Base-by-base conservation (phyloP, 164 flowering plant genomes). In the Chimonanthus praecox region DNA sequence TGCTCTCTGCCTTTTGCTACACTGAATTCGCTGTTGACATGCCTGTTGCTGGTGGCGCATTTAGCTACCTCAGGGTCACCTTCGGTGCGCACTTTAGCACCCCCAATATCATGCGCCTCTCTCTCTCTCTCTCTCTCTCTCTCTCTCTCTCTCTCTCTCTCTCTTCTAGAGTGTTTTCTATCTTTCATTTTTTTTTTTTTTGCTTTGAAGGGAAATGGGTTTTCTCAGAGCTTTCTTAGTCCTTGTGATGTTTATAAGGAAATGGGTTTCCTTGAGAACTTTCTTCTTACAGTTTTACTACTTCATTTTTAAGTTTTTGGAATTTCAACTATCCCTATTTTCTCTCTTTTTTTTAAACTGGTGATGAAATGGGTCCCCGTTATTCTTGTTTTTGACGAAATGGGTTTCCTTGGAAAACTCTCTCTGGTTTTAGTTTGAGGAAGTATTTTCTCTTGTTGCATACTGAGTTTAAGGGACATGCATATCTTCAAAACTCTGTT, bases 31-130 rank as follows among this genome's bases (percentile, higher is more conserved):
- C 98, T 73, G 94, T 94, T 78, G 92, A 92, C 68, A 81, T 94
- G 85, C 98, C 98, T 8, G 93, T 94, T 33, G 96, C 98, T 9
- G 98, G 98, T n/a, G 98, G 98, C 20, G 94, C 98, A 61, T 94
- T 94, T 77, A 89, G 90, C 74, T 94, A 92, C 77, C 83, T 94
- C 71, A 85, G 94, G 67, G 84, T 94, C 83, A 90, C 97, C 47
- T 94, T 94, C 78, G 98, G 98, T 92, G 11, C 7, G 83, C 33
- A 67, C 49, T n/a, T 74, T 73, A 44, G 46, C 47, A 7, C 68
- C 10, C 68, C 33, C 33, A 33, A 33, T 54, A 13, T 54, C 60
- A 54, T 54, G 51, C 51, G 51, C 51, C 67, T 20, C 21, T n/a
- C 9, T 62, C 64, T 18, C 43, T 5, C n/a, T 71, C 9, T 61